phyloP scores from a whole-genome alignment of 2,329 filamentous ascomycete species.

The Cercospora nicotianae region DNA sequence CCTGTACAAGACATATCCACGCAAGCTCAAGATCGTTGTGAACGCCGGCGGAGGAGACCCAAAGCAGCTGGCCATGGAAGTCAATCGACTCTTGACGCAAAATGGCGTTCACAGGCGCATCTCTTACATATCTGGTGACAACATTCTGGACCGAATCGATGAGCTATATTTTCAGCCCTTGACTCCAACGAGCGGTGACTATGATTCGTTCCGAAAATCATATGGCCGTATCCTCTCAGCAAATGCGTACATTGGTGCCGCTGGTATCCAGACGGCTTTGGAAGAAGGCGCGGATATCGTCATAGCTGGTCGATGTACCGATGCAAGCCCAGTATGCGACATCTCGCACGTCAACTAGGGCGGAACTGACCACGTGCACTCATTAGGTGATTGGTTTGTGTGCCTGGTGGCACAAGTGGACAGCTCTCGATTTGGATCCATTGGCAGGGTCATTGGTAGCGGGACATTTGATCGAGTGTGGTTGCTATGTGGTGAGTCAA shows the following conservation, averaged over 20 bases:
- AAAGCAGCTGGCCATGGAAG: not conserved
- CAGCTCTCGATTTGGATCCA: not conserved
- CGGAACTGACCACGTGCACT: not conserved
- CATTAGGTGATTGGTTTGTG: not conserved
- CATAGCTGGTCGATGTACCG: not conserved
- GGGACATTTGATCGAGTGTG: not conserved
- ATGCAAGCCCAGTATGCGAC: not conserved
- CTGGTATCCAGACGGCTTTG: not conserved
- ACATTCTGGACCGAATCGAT: not conserved
- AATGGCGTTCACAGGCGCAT: not conserved
- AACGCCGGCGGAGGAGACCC: not conserved
- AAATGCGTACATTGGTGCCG: not conserved
- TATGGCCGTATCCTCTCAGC: not conserved
- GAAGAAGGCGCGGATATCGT: not conserved
- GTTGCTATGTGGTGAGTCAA: not conserved
- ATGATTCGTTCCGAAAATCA: not conserved
- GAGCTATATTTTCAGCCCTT: not conserved
- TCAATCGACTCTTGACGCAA: not conserved
- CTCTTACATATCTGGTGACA: not conserved
- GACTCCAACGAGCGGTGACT: not conserved
- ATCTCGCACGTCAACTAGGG: not conserved
- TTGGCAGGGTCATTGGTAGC: not conserved
- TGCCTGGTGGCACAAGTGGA: not conserved
- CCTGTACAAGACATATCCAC: not conserved
- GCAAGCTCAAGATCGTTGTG: not conserved